Evolutionary conservation across 1,139 yeast species (phyloP).

Genomic region (Meyerozyma smithsonii): DNA sequence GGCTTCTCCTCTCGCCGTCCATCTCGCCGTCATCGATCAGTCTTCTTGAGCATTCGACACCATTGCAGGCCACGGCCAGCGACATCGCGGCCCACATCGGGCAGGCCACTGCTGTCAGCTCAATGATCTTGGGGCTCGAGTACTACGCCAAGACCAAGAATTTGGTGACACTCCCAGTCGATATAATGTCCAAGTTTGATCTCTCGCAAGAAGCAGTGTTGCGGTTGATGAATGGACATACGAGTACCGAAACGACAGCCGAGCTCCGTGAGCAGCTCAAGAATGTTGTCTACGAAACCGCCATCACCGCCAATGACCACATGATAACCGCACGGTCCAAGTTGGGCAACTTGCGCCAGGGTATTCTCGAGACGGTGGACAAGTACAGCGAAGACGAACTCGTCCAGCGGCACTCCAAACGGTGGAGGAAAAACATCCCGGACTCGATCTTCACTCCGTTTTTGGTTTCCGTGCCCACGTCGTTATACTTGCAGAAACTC

Average conservation of each 20-base stretch:
- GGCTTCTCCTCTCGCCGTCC: slow-evolving; percentile 52
- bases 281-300: slow-evolving; percentile 65
- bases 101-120: slow-evolving; percentile 71
- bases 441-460: slow-evolving; percentile 66
- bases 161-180: slow-evolving; percentile 59
- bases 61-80: slow-evolving; percentile 39
- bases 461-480: slow-evolving; percentile 63
- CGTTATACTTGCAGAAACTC: slow-evolving; percentile 54
- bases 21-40: slow-evolving; percentile 55
- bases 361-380: slow-evolving; percentile 25
- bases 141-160: slow-evolving; percentile 53
- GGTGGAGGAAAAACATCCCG: slow-evolving; percentile 50
- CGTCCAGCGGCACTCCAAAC: slow-evolving; percentile 25
- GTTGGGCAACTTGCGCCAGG: slow-evolving; percentile 31
- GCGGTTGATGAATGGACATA: slow-evolving; percentile 46
- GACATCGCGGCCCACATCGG: slow-evolving; percentile 81
- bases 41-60: slow-evolving; percentile 43
- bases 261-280: slow-evolving; percentile 39
- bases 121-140: slow-evolving; percentile 57
- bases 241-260: slow-evolving; percentile 17
- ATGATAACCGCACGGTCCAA: slow-evolving; percentile 61
- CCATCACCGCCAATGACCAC: slow-evolving; percentile 78
- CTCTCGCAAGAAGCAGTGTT: slow-evolving; percentile 64
- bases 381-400: slow-evolving; percentile 23
- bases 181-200: slow-evolving; percentile 48